A percentile compares a stretch with the other conserved stretches of the same genome.
Conservation (phyloP, 805 yeast species). For the Myxozyma mucilagina region DNA sequence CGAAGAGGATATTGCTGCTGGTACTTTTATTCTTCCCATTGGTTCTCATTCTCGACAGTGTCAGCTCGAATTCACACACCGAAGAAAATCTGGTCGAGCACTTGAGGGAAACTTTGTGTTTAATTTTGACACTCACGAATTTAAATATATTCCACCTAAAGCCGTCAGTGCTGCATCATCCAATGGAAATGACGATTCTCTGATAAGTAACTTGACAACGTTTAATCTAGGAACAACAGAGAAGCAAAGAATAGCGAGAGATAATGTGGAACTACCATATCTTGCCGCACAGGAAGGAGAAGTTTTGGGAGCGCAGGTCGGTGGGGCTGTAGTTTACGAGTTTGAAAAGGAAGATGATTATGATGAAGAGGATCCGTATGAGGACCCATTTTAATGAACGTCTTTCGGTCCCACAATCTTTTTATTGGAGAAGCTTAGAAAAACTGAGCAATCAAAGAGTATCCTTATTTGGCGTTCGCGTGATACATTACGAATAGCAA, state of each 20-base stretch:
- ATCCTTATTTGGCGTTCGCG: background rate
- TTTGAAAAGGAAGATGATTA: constrained; percentile 96
- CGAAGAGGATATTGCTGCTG: constrained; percentile 48
- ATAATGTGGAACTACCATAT: constrained; percentile 87
- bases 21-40: constrained; percentile 50
- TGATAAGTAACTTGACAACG: constrained; percentile 76
- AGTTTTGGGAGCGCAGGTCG: constrained; percentile 58
- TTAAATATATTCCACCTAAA: constrained; percentile 40
- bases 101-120: constrained; percentile 55
- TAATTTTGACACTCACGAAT: constrained; percentile 50
- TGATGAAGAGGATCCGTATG: constrained; percentile 97
- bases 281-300: constrained; percentile 74
- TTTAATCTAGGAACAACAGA: constrained; percentile 77
- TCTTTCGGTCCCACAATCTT: no score
- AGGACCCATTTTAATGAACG: constrained; percentile 73
- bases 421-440: background rate
- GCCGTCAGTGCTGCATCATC: constrained; percentile 35
- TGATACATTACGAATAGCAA: no score
- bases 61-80: constrained; percentile 56
- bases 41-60: constrained; percentile 53
- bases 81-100: constrained; percentile 85
- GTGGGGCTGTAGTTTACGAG: constrained; percentile 91
- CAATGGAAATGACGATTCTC: constrained; percentile 48
- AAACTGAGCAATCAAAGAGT: background rate
- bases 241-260: constrained; percentile 74